A percentile compares a stretch with the other conserved stretches of the same genome.
These are phyloP conservation scores for Cerioporus squamosus DNA, from an alignment of 1,284 basidiomycete species.

Conservation along the genomic window DNA sequence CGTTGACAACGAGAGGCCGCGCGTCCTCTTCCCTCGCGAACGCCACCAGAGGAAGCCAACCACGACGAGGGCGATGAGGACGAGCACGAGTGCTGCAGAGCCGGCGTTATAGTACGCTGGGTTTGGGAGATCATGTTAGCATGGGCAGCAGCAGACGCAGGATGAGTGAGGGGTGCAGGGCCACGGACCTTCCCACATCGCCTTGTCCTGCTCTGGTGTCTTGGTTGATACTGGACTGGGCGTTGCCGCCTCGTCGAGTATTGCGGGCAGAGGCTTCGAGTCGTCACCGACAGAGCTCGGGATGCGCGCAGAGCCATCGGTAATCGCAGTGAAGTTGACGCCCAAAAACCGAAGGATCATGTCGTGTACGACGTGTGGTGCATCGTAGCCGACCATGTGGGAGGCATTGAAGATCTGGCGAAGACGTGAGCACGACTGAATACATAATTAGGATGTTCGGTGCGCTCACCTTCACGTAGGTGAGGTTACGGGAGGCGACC, in stretches of 20 bases:
- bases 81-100: slow-evolving; percentile 81
- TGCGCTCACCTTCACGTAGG: slow-evolving; percentile 81
- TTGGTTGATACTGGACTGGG: slow-evolving; percentile 45
- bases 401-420: slow-evolving; percentile 83
- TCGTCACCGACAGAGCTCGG: slow-evolving; percentile 78
- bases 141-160: not conserved
- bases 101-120: slow-evolving; percentile 92
- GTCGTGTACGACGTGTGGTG: slow-evolving; percentile 89
- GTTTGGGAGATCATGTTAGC: not conserved
- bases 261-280: slow-evolving; percentile 60
- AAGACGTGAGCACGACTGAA: not conserved
- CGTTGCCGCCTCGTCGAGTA: slow-evolving; percentile 45
- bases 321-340: slow-evolving; percentile 82
- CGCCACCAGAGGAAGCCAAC: slow-evolving; percentile 79
- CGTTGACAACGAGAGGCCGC: slow-evolving; percentile 44
- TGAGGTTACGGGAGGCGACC: slow-evolving; percentile 87
- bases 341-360: slow-evolving; percentile 98
- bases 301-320: slow-evolving; percentile 74
- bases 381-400: slow-evolving; percentile 94
- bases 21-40: slow-evolving; percentile 50
- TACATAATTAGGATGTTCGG: not conserved
- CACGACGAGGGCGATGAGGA: slow-evolving; percentile 74
- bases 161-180: not conserved
- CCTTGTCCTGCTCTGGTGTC: slow-evolving; percentile 74
- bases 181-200: slow-evolving; percentile 83